These are phyloP conservation scores for Globisporangium carolinianum DNA, from an alignment of 352 stramenopile genomes.

Conservation along the genomic window DNA sequence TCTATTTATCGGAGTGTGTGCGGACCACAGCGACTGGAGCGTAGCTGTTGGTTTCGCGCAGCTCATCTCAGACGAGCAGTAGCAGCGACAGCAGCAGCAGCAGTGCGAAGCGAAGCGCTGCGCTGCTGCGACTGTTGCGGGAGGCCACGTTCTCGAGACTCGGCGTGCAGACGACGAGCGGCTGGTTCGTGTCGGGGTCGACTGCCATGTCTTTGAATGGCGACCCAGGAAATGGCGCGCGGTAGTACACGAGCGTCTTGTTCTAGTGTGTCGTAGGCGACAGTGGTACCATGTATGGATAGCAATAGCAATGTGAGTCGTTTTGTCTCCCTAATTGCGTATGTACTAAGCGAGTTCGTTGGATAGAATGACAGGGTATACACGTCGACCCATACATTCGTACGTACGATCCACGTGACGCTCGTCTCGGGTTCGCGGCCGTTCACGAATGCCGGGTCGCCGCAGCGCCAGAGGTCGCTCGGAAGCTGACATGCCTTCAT, in stretches of 20 bases:
- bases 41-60: not conserved
- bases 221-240: constrained; percentile 68
- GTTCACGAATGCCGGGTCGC: constrained; percentile 67
- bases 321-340: no score
- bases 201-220: constrained; percentile 75
- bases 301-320: not conserved
- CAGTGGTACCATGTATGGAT: not conserved
- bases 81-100: constrained; percentile 2
- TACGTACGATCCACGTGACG: constrained; percentile 46
- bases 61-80: constrained; percentile 3
- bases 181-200: constrained; percentile 61
- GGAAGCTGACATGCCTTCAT: constrained; percentile 82
- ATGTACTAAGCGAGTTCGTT: not conserved
- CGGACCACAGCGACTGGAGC: not conserved
- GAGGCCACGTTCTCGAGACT: constrained; percentile 58
- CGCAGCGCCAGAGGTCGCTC: constrained; percentile 85
- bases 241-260: constrained; percentile 67
- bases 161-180: constrained; percentile 73
- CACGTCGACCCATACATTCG: constrained; percentile 5
- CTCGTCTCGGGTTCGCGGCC: constrained; percentile 53
- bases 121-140: not conserved
- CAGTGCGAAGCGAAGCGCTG: not conserved
- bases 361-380: constrained; percentile 1
- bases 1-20: not conserved
- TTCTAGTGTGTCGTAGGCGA: constrained; percentile 23